These are phyloP conservation scores for Termitomyces sp. DNA, from an alignment of 768 basidiomycete genomes.

Conservation along the genomic window DNA sequence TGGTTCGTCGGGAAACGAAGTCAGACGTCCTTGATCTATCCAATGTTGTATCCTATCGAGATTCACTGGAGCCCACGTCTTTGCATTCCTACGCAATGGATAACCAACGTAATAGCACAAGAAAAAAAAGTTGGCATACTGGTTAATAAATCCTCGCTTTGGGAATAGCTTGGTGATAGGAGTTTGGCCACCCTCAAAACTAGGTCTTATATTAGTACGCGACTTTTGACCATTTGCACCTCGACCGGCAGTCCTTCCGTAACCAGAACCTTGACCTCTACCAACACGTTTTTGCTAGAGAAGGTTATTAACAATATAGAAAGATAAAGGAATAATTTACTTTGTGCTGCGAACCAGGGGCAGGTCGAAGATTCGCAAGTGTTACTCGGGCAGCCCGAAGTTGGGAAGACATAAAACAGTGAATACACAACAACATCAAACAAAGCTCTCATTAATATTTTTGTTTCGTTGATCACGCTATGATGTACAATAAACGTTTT, in stretches of 20 bases:
- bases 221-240: conserved; percentile 97
- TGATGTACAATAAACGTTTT: no score
- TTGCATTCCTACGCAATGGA: conserved; percentile 51
- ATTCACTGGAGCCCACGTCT: conserved; percentile 80
- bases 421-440: conserved; percentile 11
- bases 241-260: conserved; percentile 89
- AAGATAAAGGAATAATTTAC: conserved; percentile 29
- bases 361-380: conserved; percentile 74
- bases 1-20: conserved; percentile 72
- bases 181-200: conserved; percentile 97
- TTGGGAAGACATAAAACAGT: conserved; percentile 32
- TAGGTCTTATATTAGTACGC: conserved; percentile 77
- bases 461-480: no score
- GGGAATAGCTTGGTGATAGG: conserved; percentile 88
- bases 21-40: conserved; percentile 82
- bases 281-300: conserved; percentile 90
- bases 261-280: conserved; percentile 87
- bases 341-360: conserved; percentile 63
- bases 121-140: conserved; percentile 45
- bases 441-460: background rate
- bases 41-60: conserved; percentile 87
- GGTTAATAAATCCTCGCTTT: conserved; percentile 92
- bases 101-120: background rate
- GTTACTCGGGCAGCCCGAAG: conserved; percentile 40
- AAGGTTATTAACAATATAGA: conserved; percentile 5